A percentile compares a stretch with the other conserved stretches of the same genome.
Evolutionary conservation across 2,329 filamentous ascomycete species (phyloP).

Genomic region (Ceratocystis ficicola): DNA sequence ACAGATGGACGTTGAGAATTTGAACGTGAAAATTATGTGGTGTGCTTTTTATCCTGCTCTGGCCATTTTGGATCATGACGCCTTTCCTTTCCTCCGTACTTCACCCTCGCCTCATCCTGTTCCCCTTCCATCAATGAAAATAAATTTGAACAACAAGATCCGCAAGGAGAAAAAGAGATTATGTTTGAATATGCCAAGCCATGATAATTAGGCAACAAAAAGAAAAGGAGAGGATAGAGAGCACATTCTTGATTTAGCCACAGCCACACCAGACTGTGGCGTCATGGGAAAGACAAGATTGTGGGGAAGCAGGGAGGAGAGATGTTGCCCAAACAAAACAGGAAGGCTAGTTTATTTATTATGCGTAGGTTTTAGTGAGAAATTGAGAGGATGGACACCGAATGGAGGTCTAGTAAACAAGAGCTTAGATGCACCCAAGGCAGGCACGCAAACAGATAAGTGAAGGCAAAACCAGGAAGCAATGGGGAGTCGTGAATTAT

Average conservation of each 20-base stretch:
- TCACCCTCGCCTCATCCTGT: background rate
- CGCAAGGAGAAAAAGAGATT: background rate
- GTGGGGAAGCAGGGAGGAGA: background rate
- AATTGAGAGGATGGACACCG: too few relatives aligned
- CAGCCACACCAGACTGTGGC: background rate
- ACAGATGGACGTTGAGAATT: conserved; percentile 1
- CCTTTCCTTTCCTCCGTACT: background rate
- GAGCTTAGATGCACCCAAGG: too few relatives aligned
- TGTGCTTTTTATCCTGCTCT: conserved; percentile 3
- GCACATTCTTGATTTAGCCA: background rate
- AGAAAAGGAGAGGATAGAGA: background rate
- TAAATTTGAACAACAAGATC: conserved; percentile 9
- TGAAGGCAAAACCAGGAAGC: too few relatives aligned
- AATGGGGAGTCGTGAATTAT: too few relatives aligned
- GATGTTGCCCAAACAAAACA: too few relatives aligned
- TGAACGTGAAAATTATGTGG: conserved; percentile 3
- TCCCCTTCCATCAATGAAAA: conserved; percentile 11
- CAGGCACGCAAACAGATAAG: too few relatives aligned
- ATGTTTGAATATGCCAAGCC: background rate
- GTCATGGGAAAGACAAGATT: background rate
- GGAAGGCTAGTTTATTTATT: too few relatives aligned
- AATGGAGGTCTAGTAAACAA: too few relatives aligned
- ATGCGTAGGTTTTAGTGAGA: too few relatives aligned
- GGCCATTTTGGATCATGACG: conserved; percentile 3
- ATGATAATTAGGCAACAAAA: background rate